phyloP scores from a whole-genome alignment of 176 grass and related monocot species.

The Bromus sterilis region DNA sequence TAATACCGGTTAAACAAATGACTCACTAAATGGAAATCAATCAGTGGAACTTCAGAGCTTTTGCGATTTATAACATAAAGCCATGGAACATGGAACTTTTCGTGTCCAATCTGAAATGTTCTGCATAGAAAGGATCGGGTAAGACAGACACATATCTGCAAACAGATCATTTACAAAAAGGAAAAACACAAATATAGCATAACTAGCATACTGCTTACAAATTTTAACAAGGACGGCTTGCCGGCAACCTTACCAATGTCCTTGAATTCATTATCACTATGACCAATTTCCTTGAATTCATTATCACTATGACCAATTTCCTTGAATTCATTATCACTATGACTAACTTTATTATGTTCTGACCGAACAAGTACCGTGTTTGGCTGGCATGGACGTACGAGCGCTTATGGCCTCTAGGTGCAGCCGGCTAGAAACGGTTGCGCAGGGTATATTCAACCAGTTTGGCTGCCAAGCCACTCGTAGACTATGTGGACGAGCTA shows the following conservation, averaged over 20 bases:
- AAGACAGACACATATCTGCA: conserved; percentile 12
- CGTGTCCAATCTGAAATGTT: conserved; percentile 94
- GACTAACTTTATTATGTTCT: not conserved
- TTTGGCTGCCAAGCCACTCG: too few species aligned
- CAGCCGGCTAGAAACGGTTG: too few species aligned
- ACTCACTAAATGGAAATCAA: conserved; percentile 97
- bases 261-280: not conserved
- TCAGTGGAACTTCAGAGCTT: conserved; percentile 84
- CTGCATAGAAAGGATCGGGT: conserved; percentile 46
- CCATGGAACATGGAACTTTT: conserved; percentile 98
- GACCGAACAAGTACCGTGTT: not conserved
- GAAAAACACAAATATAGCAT: not conserved
- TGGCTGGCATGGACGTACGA: too few species aligned
- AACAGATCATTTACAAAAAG: not conserved
- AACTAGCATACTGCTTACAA: not conserved
- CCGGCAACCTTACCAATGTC: not conserved
- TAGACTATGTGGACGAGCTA: too few species aligned
- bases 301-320: too few species aligned
- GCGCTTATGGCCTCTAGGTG: too few species aligned
- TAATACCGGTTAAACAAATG: not conserved
- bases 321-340: too few species aligned
- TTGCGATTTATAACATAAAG: conserved; percentile 98
- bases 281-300: not conserved
- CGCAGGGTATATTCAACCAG: too few species aligned
- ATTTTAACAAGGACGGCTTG: not conserved